These are phyloP conservation scores for Bathelium albidoporum DNA, from an alignment of 495 filamentous ascomycete species.

Conservation along the genomic window DNA sequence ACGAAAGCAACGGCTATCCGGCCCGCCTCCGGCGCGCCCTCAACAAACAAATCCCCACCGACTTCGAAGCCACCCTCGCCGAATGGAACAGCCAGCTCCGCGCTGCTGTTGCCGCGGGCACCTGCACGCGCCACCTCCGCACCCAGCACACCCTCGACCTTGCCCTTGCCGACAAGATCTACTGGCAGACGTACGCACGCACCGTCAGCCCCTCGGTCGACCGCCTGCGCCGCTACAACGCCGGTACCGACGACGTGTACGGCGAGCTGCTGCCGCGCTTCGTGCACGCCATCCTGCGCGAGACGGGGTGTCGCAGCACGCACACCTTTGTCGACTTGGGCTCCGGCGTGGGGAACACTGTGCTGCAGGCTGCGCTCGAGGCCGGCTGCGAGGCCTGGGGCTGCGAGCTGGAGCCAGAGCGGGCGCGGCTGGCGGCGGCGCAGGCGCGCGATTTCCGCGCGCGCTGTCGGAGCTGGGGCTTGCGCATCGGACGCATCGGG, in stretches of 20 bases:
- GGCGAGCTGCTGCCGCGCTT: constrained; percentile 84
- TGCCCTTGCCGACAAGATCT: constrained; percentile 65
- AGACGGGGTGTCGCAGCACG: constrained; percentile 63
- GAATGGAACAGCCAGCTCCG: constrained; percentile 56
- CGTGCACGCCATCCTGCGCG: constrained; percentile 65
- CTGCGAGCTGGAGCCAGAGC: constrained; percentile 71
- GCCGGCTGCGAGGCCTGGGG: constrained; percentile 92
- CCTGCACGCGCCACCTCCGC: constrained; percentile 59
- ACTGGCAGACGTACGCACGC: constrained; percentile 81
- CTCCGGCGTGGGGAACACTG: constrained; percentile 90
- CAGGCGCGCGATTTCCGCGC: constrained; percentile 58
- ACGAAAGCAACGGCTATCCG: constrained; percentile 62
- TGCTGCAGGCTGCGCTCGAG: constrained; percentile 87
- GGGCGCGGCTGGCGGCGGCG: constrained; percentile 20
- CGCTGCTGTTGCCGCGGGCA: constrained; percentile 39
- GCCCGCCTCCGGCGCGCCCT: constrained; percentile 60
- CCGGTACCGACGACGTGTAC: constrained; percentile 84
- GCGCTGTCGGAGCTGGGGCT: constrained; percentile 81
- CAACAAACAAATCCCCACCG: constrained; percentile 50
- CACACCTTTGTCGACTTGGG: constrained; percentile 90
- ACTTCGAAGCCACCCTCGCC: constrained; percentile 57
- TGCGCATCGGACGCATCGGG: constrained; percentile 64
- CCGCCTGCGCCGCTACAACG: constrained; percentile 68
- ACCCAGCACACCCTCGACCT: constrained; percentile 52
- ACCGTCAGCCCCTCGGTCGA: constrained; percentile 84